Conservation (phyloP, 345 rosid species). For the Eucalyptus dawsonii region DNA sequence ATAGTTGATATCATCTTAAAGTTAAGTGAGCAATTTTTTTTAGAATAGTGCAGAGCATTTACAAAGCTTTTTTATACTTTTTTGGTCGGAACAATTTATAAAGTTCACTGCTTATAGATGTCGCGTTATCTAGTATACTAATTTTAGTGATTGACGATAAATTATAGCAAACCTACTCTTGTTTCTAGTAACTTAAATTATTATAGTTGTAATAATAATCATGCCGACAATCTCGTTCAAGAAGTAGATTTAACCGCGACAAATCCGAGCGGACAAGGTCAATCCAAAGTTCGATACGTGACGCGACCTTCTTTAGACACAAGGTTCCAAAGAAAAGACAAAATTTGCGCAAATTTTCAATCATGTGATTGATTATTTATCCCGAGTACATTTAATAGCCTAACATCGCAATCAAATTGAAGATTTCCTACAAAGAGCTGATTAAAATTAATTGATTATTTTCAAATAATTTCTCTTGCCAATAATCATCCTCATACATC, state of each 20-base stretch:
- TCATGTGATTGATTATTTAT: not conserved
- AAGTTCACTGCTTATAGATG: not conserved
- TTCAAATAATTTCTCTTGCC: not conserved
- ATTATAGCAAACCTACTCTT: not conserved
- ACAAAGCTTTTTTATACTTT: not conserved
- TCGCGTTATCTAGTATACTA: not conserved
- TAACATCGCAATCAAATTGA: not conserved
- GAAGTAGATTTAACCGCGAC: not conserved
- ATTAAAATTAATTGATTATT: not conserved
- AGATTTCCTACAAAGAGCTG: not conserved
- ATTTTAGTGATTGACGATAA: not conserved
- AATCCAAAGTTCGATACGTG: not conserved
- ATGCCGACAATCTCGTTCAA: not conserved
- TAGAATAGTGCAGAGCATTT: not conserved
- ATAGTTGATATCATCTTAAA: not conserved
- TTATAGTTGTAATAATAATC: not conserved
- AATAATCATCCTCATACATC: not conserved
- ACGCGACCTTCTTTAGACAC: not conserved
- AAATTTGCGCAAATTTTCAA: not conserved
- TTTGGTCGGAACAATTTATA: not conserved
- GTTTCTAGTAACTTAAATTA: not conserved
- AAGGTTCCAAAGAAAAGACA: not conserved
- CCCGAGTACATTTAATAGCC: not conserved
- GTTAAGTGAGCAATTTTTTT: not conserved
- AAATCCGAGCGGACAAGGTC: not conserved